phyloP scores from a whole-genome alignment of 2,329 filamentous ascomycete genomes.

The Chrysoporthe cubensis region DNA sequence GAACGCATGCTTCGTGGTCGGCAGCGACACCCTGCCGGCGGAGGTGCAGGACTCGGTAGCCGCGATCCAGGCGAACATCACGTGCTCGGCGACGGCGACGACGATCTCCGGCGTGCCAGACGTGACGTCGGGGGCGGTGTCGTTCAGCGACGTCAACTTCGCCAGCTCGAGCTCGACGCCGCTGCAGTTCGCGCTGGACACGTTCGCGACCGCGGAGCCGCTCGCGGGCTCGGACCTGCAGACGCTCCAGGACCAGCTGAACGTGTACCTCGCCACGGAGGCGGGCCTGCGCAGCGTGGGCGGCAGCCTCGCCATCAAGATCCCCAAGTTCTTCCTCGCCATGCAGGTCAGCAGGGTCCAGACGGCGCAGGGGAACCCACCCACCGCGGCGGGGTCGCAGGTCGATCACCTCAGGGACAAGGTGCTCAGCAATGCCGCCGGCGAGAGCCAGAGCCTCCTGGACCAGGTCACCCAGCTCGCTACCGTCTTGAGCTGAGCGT shows the following conservation, averaged over 20 bases:
- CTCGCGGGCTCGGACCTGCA: slow-evolving; percentile 54
- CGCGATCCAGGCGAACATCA: slow-evolving; percentile 48
- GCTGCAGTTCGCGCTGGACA: slow-evolving; percentile 56
- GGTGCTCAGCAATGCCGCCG: slow-evolving; percentile 58
- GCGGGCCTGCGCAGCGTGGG: slow-evolving; percentile 58
- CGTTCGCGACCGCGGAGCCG: slow-evolving; percentile 55
- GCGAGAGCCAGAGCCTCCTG: slow-evolving; percentile 52
- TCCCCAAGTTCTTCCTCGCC: slow-evolving; percentile 65
- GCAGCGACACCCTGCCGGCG: slow-evolving; percentile 52
- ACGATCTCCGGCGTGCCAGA: slow-evolving; percentile 61
- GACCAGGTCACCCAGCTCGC: slow-evolving; percentile 55
- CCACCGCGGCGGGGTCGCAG: slow-evolving; percentile 53
- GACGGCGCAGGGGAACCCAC: slow-evolving; percentile 60
- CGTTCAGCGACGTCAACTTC: slow-evolving; percentile 62
- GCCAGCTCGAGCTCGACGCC: slow-evolving; percentile 50
- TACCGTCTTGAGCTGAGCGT: not conserved
- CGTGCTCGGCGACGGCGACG: slow-evolving; percentile 50
- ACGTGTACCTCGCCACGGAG: slow-evolving; percentile 63
- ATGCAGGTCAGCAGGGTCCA: slow-evolving; percentile 63
- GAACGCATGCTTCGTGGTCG: slow-evolving; percentile 58
- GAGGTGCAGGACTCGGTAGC: slow-evolving; percentile 51
- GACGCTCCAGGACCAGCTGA: slow-evolving; percentile 56
- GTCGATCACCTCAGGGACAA: slow-evolving; percentile 62
- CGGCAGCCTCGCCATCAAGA: slow-evolving; percentile 60
- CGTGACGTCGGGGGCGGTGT: slow-evolving; percentile 53